These are phyloP conservation scores for Aspergillus ruber DNA, from an alignment of 2,329 filamentous ascomycete genomes.

Conservation along the genomic window DNA sequence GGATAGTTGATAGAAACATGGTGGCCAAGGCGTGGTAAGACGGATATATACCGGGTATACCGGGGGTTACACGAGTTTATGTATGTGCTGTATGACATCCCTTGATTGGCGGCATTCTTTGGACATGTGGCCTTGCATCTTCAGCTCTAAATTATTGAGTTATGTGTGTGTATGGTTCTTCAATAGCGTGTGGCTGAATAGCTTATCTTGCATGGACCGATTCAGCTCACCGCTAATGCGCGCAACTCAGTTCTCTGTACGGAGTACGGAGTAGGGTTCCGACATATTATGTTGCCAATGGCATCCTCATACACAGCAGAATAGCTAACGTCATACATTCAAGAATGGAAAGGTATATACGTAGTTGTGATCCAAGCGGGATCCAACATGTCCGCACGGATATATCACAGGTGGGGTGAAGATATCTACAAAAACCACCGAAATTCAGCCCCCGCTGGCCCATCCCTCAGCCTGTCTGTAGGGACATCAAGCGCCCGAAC, in stretches of 20 bases:
- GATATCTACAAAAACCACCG: slow-evolving; percentile 48
- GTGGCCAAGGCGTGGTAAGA: background rate
- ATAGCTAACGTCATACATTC: too few species aligned
- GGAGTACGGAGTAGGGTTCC: too few species aligned
- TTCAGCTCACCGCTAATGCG: background rate
- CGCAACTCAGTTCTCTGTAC: background rate
- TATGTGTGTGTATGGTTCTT: too few species aligned
- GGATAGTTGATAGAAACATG: background rate
- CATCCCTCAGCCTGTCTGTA: slow-evolving; percentile 51
- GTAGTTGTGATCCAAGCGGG: background rate
- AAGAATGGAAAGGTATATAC: background rate
- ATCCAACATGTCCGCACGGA: slow-evolving; percentile 8
- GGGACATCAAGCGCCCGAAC: slow-evolving; percentile 53
- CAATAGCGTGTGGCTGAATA: too few species aligned
- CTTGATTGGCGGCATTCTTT: background rate
- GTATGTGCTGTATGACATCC: background rate
- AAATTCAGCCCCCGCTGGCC: slow-evolving; percentile 49
- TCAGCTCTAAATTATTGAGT: too few species aligned
- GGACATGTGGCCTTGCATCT: background rate
- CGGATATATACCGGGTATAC: background rate
- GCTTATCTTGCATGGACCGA: background rate
- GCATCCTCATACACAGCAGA: too few species aligned
- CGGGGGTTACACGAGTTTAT: background rate
- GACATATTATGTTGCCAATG: too few species aligned
- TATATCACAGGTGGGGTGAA: background rate